A percentile compares a stretch with the other conserved stretches of the same genome.
Conservation (phyloP, 192 early-diverging fungal species). For the Kickxella alabastrina region DNA sequence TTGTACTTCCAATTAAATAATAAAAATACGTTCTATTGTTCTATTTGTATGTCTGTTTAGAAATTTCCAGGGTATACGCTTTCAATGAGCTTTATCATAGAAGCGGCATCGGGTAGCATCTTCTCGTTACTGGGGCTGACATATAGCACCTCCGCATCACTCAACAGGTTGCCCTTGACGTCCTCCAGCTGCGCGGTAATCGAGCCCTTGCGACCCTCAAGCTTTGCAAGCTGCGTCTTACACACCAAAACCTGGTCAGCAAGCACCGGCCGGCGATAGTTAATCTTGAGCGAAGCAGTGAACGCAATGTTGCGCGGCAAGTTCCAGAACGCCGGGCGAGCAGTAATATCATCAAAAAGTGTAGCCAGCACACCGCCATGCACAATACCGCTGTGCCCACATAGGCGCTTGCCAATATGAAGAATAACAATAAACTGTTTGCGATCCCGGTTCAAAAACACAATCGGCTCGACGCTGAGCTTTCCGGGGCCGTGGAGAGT, state of each 20-base stretch:
- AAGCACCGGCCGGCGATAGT: constrained; percentile 65
- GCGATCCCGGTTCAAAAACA: constrained; percentile 47
- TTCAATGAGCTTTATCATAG: constrained; percentile 20
- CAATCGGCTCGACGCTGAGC: constrained; percentile 37
- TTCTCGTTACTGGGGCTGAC: constrained; percentile 55
- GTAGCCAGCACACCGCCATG: constrained; percentile 78
- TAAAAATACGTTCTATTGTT: too few species aligned
- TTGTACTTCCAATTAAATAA: too few species aligned
- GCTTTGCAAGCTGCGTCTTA: constrained; percentile 49
- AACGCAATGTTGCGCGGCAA: constrained; percentile 67
- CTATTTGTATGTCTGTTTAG: constrained; percentile 12
- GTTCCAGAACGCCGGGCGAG: constrained; percentile 55
- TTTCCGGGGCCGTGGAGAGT: constrained; percentile 25
- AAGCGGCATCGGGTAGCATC: constrained; percentile 28
- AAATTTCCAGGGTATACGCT: constrained; percentile 39
- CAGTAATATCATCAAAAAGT: constrained; percentile 65
- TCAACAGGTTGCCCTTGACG: constrained; percentile 53
- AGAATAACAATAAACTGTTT: constrained; percentile 51
- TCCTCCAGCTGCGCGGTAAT: constrained; percentile 62
- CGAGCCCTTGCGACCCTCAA: constrained; percentile 69
- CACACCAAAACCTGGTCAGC: constrained; percentile 59
- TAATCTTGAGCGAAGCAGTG: constrained; percentile 72
- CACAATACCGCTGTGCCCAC: constrained; percentile 73
- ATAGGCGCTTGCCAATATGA: constrained; percentile 67
- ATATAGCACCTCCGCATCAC: constrained; percentile 66